Conservation (phyloP, 176 grass and related monocot genomes). For the Otatea glauca region DNA sequence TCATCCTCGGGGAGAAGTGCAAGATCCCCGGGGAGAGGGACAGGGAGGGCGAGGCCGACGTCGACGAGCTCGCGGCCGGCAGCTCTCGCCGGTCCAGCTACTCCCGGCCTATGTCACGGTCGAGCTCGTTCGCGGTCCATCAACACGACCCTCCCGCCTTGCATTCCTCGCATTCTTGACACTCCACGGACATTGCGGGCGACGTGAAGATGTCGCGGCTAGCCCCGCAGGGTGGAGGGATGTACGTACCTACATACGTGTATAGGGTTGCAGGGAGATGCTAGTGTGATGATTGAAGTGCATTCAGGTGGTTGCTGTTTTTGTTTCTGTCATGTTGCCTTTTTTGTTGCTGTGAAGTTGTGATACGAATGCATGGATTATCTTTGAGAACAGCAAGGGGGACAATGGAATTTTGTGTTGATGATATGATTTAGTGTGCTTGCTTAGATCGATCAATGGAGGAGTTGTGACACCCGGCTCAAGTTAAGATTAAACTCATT, state of each 20-base stretch:
- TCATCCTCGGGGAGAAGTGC: slow-evolving; percentile 86
- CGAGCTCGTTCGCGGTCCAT: slow-evolving; percentile 59
- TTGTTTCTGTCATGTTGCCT: not conserved
- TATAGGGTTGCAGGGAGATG: not conserved
- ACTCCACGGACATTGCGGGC: not conserved
- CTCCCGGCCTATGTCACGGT: slow-evolving; percentile 61
- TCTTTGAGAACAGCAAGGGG: not conserved
- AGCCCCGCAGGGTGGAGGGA: not conserved
- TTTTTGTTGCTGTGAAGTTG: not conserved
- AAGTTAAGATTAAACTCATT: not conserved
- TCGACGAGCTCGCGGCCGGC: slow-evolving; percentile 52
- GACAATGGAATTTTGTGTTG: not conserved
- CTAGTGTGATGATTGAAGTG: not conserved
- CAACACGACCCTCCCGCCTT: slow-evolving; percentile 29
- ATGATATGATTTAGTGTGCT: not conserved
- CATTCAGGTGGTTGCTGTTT: slow-evolving; percentile 16
- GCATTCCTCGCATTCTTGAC: slow-evolving; percentile 35
- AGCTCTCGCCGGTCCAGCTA: slow-evolving; percentile 55
- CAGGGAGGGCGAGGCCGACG: slow-evolving; percentile 55
- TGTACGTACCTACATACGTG: not conserved
- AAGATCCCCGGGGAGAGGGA: slow-evolving; percentile 74
- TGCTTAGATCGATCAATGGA: not conserved
- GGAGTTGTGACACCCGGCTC: not conserved
- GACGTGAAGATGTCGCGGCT: not conserved
- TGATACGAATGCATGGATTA: not conserved